phyloP scores from a whole-genome alignment of 2,329 filamentous ascomycete species.

The Emydomyces testavorans region DNA sequence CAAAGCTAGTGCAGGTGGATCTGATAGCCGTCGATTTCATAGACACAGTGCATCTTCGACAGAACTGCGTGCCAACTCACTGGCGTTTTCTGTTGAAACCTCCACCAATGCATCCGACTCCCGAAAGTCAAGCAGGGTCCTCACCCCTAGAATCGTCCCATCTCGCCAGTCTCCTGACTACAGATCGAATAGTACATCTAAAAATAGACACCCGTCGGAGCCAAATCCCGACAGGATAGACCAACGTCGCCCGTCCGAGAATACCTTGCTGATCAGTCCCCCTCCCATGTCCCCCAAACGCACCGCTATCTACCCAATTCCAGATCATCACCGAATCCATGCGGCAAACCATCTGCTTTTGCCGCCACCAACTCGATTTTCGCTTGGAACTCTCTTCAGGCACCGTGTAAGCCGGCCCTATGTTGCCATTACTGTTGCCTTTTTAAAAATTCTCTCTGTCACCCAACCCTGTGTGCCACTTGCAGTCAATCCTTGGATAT shows the following conservation, averaged over 20 bases:
- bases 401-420: slow-evolving; percentile 18
- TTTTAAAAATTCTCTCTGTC: slow-evolving; percentile 56
- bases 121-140: slow-evolving; percentile 17
- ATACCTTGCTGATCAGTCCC: neutral
- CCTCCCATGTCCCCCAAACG: neutral
- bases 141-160: neutral
- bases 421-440: slow-evolving; percentile 1
- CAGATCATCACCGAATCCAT: slow-evolving; percentile 4
- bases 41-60: slow-evolving; percentile 24
- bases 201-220: neutral
- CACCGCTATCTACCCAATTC: neutral
- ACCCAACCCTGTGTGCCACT: slow-evolving; percentile 60
- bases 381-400: slow-evolving; percentile 21
- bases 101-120: slow-evolving; percentile 16
- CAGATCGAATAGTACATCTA: slow-evolving; percentile 2
- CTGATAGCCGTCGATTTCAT: slow-evolving; percentile 36
- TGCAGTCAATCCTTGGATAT: slow-evolving; percentile 51
- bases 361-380: slow-evolving; percentile 31
- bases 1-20: slow-evolving; percentile 40
- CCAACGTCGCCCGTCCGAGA: neutral
- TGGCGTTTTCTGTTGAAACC: slow-evolving; percentile 34
- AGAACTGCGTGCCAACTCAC: slow-evolving; percentile 25
- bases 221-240: neutral
- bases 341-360: slow-evolving; percentile 28
- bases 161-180: slow-evolving; percentile 6